These are phyloP conservation scores for Talaromyces ruber DNA, from an alignment of 495 filamentous ascomycete genomes.

Conservation along the genomic window DNA sequence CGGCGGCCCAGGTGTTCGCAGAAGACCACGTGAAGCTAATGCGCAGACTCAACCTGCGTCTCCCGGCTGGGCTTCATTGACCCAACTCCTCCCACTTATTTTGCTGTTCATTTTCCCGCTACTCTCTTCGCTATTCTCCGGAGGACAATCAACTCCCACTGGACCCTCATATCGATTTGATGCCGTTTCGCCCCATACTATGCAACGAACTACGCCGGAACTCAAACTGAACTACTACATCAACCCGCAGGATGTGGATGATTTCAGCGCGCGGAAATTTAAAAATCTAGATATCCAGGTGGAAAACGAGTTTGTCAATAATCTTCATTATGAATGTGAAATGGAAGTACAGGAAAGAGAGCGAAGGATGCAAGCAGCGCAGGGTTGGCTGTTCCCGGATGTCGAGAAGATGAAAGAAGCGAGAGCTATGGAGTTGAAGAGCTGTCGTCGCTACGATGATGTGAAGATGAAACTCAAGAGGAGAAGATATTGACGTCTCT, in stretches of 20 bases:
- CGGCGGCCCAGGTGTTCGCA: conserved; percentile 57
- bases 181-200: conserved; percentile 58
- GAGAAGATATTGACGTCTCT: conserved; percentile 10
- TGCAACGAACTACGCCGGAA: conserved; percentile 59
- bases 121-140: conserved; percentile 70
- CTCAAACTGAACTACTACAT: conserved; percentile 76
- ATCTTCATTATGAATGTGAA: conserved; percentile 62
- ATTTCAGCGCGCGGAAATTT: conserved; percentile 58
- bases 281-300: conserved; percentile 65
- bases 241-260: conserved; percentile 66
- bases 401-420: conserved; percentile 64
- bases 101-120: conserved; percentile 84
- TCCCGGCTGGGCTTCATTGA: conserved; percentile 36
- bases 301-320: conserved; percentile 60
- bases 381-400: conserved; percentile 84
- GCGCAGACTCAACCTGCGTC: conserved; percentile 39
- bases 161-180: conserved; percentile 69
- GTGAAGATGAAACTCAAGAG: conserved; percentile 21
- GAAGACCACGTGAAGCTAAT: conserved; percentile 60
- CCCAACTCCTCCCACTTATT: conserved; percentile 73
- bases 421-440: conserved; percentile 49
- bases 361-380: conserved; percentile 65
- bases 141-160: conserved; percentile 39
- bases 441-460: conserved; percentile 43
- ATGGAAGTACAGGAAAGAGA: conserved; percentile 53